Base-by-base conservation (phyloP, 805 yeast species). In the Kuraishia floccosa region DNA sequence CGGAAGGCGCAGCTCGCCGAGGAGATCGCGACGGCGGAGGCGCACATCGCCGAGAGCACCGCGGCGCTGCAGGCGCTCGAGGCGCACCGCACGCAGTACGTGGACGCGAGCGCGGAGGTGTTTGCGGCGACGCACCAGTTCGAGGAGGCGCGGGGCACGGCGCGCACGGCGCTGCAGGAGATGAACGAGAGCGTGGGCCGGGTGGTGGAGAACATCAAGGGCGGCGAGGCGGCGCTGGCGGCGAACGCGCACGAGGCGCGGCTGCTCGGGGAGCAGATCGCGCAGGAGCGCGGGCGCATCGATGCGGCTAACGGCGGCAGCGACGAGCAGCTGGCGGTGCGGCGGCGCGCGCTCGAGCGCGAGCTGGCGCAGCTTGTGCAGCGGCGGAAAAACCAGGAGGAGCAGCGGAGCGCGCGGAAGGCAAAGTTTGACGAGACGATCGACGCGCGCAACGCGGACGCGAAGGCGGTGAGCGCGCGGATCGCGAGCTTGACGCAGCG, bases 371-470 rank as follows among this genome's bases (percentile, higher is more conserved):
- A 23, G 13, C 26, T 17, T 9, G 24, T 9, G 13, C 16, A 27
- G 12, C 13, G 16, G 12, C n/a, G 20, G 8, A 11, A 7, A 6
- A 15, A 19, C 6, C 16, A n/a, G 12, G 28, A 26, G 17, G 28
- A 26, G 4, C 21, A 6, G 38, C 39, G 23, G 27, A 51, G 18
- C 35, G 41, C 13, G 13, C 25, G 14, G n/a, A 15, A 17, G 5
- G 12, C 16, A 18, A n/a, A n/a, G n/a, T n/a, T n/a, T n/a, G n/a
- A n/a, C n/a, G n/a, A n/a, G n/a, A n/a, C n/a, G n/a, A n/a, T n/a
- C n/a, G 24, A 19, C 20, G 56, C 54, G 27, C 35, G 50, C 30
- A 49, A 49, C 14, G 58, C 50, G 14, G 48, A 43, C 32, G 49
- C 44, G 19, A 43, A 46, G 25, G 28, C 28, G 16, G 25, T 12